Evolutionary conservation across 2,329 filamentous ascomycete genomes (phyloP).

Genomic region (Aspergillus novoparasiticus): DNA sequence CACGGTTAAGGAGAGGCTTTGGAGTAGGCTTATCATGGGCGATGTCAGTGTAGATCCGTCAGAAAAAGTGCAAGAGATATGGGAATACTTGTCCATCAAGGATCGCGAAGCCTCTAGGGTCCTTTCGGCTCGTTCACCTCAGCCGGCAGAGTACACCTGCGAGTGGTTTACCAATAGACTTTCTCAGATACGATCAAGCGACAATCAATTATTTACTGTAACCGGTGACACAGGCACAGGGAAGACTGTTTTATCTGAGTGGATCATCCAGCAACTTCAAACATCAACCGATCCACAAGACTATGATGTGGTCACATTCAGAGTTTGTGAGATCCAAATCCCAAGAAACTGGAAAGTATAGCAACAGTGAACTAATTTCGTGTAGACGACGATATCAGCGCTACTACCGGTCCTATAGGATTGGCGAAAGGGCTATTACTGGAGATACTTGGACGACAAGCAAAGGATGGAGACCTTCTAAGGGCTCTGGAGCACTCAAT

Average conservation of each 20-base stretch:
- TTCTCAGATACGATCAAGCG: neutral
- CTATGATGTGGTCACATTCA: neutral
- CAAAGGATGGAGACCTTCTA: neutral
- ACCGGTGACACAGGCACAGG: neutral
- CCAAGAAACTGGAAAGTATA: no score
- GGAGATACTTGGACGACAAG: neutral
- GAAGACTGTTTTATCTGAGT: constrained; percentile 7
- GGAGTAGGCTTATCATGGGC: neutral
- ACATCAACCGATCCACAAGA: neutral
- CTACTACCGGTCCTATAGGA: neutral
- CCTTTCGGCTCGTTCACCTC: neutral
- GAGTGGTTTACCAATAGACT: constrained; percentile 8
- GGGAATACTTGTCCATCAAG: constrained; percentile 4
- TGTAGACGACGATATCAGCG: constrained; percentile 1
- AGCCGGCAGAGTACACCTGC: constrained; percentile 1
- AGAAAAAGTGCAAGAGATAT: constrained; percentile 1
- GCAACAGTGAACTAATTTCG: neutral
- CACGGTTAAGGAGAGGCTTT: neutral
- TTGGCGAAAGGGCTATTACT: constrained; percentile 3
- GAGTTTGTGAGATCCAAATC: neutral
- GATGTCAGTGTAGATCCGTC: neutral
- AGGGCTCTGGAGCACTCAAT: neutral
- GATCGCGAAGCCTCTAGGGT: neutral
- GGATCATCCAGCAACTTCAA: constrained; percentile 6
- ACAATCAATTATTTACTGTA: neutral